Conservation (phyloP, 495 filamentous ascomycete genomes). For the Penicillium malachiteum region DNA sequence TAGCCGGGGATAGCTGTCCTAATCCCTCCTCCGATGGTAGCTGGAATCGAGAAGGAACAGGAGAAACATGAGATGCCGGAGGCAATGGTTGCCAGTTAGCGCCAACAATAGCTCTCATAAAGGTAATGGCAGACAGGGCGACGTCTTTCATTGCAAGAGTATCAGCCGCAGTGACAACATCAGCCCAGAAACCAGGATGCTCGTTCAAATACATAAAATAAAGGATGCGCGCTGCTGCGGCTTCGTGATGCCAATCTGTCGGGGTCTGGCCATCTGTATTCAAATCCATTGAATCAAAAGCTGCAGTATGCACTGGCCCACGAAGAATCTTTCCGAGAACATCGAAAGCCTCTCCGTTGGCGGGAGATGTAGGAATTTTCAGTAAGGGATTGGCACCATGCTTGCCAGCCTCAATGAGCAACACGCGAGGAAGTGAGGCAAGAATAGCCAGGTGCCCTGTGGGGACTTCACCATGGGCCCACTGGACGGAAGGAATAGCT, state of each 20-base stretch:
- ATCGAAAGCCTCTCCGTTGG: constrained; percentile 54
- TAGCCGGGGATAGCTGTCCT: constrained; percentile 34
- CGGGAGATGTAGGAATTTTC: constrained; percentile 47
- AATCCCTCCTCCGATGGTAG: constrained; percentile 45
- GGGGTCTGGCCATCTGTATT: constrained; percentile 35
- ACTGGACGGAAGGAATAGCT: constrained; percentile 44
- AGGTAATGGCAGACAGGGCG: constrained; percentile 53
- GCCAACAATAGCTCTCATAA: constrained; percentile 53
- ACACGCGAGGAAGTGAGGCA: constrained; percentile 54
- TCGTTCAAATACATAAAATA: constrained; percentile 56
- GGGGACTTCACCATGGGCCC: constrained; percentile 51
- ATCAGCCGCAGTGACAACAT: constrained; percentile 54
- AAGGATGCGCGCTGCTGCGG: constrained; percentile 55
- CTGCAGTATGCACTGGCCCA: constrained; percentile 39
- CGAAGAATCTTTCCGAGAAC: constrained; percentile 56
- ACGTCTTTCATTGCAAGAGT: constrained; percentile 58
- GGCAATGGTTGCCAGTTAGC: constrained; percentile 52
- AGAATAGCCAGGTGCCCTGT: constrained; percentile 57
- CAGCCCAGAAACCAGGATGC: constrained; percentile 49
- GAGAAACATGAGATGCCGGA: constrained; percentile 15
- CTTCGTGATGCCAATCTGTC: constrained; percentile 44
- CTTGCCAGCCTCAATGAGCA: constrained; percentile 51
- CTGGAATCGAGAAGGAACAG: constrained; percentile 33
- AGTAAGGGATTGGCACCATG: constrained; percentile 46
- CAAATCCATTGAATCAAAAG: constrained; percentile 31